Evolutionary conservation across 768 basidiomycete species (phyloP).

Genomic region (Panus rudis): DNA sequence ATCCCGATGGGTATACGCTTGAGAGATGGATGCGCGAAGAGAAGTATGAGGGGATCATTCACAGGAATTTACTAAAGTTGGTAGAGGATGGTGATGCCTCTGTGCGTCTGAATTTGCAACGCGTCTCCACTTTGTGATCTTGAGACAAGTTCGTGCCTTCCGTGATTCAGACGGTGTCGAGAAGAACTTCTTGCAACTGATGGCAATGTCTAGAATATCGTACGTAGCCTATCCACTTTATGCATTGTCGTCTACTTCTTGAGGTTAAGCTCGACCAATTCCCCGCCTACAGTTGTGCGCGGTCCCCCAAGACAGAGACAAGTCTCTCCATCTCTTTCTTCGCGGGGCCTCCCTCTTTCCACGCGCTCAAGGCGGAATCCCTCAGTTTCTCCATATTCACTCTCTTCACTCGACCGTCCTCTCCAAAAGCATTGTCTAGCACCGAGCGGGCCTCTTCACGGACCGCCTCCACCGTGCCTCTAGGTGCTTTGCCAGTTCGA

Average conservation of each 20-base stretch:
- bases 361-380: background rate
- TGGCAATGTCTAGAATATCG: too few relatives aligned
- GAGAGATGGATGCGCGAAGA: constrained; percentile 35
- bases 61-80: too few relatives aligned
- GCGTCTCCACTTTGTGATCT: too few relatives aligned
- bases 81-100: too few relatives aligned
- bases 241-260: too few relatives aligned
- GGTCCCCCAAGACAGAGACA: background rate
- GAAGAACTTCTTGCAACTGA: too few relatives aligned
- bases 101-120: too few relatives aligned
- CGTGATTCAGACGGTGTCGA: too few relatives aligned
- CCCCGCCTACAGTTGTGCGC: too few relatives aligned
- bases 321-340: background rate
- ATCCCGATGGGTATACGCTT: constrained; percentile 29
- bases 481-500: constrained; percentile 11
- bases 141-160: too few relatives aligned
- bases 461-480: constrained; percentile 16
- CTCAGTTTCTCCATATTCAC: constrained; percentile 11
- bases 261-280: too few relatives aligned
- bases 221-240: too few relatives aligned
- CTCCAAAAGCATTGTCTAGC: constrained; percentile 12
- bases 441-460: constrained; percentile 9
- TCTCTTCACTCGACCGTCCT: constrained; percentile 14
- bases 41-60: constrained; percentile 23
- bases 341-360: constrained; percentile 9